phyloP scores from a whole-genome alignment of 257 asterid genomes.

The Salvia miltiorrhiza region DNA sequence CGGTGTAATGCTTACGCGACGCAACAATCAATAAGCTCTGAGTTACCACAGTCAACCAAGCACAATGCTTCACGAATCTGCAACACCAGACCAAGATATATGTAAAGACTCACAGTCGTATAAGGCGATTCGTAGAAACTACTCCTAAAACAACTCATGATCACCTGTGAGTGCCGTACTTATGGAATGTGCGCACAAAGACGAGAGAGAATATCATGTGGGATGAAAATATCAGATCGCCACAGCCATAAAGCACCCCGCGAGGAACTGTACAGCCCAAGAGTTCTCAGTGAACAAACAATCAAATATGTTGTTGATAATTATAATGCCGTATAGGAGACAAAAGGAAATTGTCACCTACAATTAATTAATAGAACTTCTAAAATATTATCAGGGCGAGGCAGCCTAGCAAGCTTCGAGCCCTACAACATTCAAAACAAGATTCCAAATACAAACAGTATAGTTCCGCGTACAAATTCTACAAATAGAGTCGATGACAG shows the following conservation, averaged over 20 bases:
- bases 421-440: conserved; percentile 55
- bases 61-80: conserved; percentile 70
- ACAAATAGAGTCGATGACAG: background rate
- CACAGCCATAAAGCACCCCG: conserved; percentile 91
- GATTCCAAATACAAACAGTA: background rate
- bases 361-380: conserved; percentile 66
- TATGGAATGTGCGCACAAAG: conserved; percentile 77
- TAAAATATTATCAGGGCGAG: conserved; percentile 67
- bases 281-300: conserved; percentile 13
- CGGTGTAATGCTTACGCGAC: conserved; percentile 93
- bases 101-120: background rate
- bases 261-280: conserved; percentile 63
- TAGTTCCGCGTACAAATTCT: conserved; percentile 15
- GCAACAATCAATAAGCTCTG: conserved; percentile 94
- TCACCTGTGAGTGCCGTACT: conserved; percentile 81
- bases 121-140: background rate
- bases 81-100: conserved; percentile 12
- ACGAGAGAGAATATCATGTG: conserved; percentile 98
- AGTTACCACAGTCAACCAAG: conserved; percentile 66
- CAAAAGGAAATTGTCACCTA: conserved; percentile 38
- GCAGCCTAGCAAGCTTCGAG: conserved; percentile 89
- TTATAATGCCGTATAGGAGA: background rate
- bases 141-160: background rate
- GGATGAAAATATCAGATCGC: conserved; percentile 99
- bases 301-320: background rate